Base-by-base conservation (phyloP, 345 rosid genomes). In the Murraya koenigii region DNA sequence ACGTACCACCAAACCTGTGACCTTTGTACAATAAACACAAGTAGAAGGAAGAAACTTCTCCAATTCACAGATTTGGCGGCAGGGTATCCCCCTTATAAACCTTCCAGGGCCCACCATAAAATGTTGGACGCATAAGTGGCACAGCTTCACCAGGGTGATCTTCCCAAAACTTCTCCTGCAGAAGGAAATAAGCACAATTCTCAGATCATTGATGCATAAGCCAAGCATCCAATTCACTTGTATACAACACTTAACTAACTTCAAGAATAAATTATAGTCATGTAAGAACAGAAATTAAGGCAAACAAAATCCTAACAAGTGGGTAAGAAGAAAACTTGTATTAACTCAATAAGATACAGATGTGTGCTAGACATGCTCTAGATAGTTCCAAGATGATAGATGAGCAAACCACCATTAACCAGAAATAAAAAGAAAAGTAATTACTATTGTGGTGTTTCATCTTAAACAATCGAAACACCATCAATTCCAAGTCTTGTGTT, bases 151-250 rank as follows among this genome's bases (percentile, higher is more conserved):
- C 95, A 11, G 97, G 97, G 38, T 90, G 97, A 68, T 90, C 98
- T 86, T 93, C 97, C 97, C 97, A 95, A 86, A 89, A 93, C 61
- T 87, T 92, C 85, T 92, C 98, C 97, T 93, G 90, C 80, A 62
- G 71, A 80, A 69, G 5, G 80, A 44, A 81, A 78, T n/a, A 66
- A 71, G 25, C 66, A 72, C 60, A 75, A 66, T 30, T 55, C 64
- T 82, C 54, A 61, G 35, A 59, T 71, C 72, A 77, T 41, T 4
- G 2, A 61, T 14, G 56, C 56, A 26, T 28, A 38, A 38, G 33
- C 19, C 65, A 8, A 33, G 28, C 64, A 56, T 23, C 26, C 52
- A 58, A 72, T 35, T 58, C 49, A 58, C 17, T 36, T 35, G 32
- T 8, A 36, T 6, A 15, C 2, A 5, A 23, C 75, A 7, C 15